Conservation (phyloP, 352 stramenopile genomes). For the Discostella stelligera region DNA sequence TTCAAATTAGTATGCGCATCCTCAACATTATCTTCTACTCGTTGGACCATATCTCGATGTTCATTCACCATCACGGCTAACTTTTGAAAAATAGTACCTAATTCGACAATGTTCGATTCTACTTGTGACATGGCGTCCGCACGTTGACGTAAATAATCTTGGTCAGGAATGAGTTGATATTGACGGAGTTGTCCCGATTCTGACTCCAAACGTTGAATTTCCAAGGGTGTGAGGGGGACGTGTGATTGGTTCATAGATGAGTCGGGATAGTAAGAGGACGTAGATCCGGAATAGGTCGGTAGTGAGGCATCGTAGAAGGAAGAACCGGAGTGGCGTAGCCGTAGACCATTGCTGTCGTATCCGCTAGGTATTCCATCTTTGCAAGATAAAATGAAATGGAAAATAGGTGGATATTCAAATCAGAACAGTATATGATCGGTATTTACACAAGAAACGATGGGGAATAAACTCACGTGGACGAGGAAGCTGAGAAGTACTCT, state of each 20-base stretch:
- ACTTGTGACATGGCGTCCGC: slow-evolving; percentile 80
- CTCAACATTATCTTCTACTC: slow-evolving; percentile 86
- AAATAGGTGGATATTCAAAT: slow-evolving; percentile 7
- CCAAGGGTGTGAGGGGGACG: slow-evolving; percentile 67
- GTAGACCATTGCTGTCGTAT: slow-evolving; percentile 35
- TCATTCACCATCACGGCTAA: slow-evolving; percentile 85
- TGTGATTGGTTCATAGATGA: slow-evolving; percentile 16
- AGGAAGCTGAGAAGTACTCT: slow-evolving; percentile 65
- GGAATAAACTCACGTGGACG: slow-evolving; percentile 61
- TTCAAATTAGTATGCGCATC: slow-evolving; percentile 82
- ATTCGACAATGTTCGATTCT: slow-evolving; percentile 84
- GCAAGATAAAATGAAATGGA: slow-evolving; percentile 17
- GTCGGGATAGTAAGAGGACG: slow-evolving; percentile 58
- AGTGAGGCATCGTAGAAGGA: slow-evolving; percentile 26
- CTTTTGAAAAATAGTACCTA: slow-evolving; percentile 86
- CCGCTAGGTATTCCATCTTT: slow-evolving; percentile 34
- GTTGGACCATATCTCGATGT: slow-evolving; percentile 82
- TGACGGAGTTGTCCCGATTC: slow-evolving; percentile 59
- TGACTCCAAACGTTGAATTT: slow-evolving; percentile 81
- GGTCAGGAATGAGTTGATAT: slow-evolving; percentile 81
- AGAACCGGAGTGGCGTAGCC: slow-evolving; percentile 46
- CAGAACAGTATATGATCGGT: slow-evolving; percentile 12
- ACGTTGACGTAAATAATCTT: slow-evolving; percentile 75
- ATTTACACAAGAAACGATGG: slow-evolving; percentile 15
- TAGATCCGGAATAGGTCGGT: slow-evolving; percentile 37